Evolutionary conservation across 257 asterid species (phyloP), one percentile per base, ranked within the genome.

Genomic region (Solanum corneliomulleri): DNA sequence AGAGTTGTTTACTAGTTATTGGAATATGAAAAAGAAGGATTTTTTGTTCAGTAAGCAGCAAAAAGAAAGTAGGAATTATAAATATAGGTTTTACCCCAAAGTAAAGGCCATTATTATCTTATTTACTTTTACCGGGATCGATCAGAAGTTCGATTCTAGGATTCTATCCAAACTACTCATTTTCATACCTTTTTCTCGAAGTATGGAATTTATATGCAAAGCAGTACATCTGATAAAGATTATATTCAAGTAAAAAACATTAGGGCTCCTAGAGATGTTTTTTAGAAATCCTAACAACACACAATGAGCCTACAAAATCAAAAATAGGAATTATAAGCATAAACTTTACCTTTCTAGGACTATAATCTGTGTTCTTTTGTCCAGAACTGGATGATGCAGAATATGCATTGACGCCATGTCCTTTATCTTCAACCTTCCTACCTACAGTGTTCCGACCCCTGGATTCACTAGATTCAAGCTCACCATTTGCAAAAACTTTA

Each of bases 281-380:
- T 69, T 49, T 10, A 68, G 12, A 8, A 80, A 29, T 16, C 18
- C 21, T 41, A 41, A 41, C 58, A 76, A 23, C 58, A 76, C 56
- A 80, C 84, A 47, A 9, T 80, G 35, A 76, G 83, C 58, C 82
- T 37, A 41, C 35, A 76, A 49, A 47, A 78, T 45, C 16, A 80
- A 80, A 47, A 80, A 47, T 29, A 80, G 18, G 66, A 49, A 80
- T 18, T 49, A 10, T 29, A 47, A 80, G 42, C 44, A 80, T 18
- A 29, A 15, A 45, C 85, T 85, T 92, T 90, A 96, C 99, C 99
- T 97, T 97, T 84, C 83, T 88, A 21, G 93, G 88, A 87, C 89
- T 91, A 66, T 83, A 80, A 25, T 91, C 95, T 86, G 93, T 93
- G 92, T 89, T 93, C 91, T 89, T 93, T 88, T 87, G 93, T 87